Evolutionary conservation across 129 eudicot genomes (phyloP).

Genomic region (Chrysanthemum makinoi): DNA sequence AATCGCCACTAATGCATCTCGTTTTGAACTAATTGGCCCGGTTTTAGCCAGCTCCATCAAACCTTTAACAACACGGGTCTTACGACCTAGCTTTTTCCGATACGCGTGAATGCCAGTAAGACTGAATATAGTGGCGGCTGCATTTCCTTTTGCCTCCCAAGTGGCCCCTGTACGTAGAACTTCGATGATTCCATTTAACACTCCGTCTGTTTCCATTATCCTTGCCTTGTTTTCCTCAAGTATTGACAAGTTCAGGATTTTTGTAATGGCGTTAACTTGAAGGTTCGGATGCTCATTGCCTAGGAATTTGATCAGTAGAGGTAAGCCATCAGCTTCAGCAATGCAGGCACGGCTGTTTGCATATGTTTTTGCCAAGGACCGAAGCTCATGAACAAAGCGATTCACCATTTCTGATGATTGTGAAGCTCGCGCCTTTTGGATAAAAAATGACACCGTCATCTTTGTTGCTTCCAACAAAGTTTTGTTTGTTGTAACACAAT

Average conservation of each 20-base stretch:
- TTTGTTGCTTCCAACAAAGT: slow-evolving; percentile 75
- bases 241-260: slow-evolving; percentile 74
- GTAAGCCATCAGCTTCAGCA: slow-evolving; percentile 79
- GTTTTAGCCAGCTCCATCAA: slow-evolving; percentile 65
- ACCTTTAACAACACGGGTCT: slow-evolving; percentile 71
- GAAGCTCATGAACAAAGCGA: slow-evolving; percentile 79
- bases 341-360: slow-evolving; percentile 80
- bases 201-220: slow-evolving; percentile 85
- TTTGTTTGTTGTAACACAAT: slow-evolving; percentile 44
- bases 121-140: slow-evolving; percentile 87
- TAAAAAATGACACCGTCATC: slow-evolving; percentile 79
- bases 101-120: slow-evolving; percentile 57
- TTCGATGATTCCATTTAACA: slow-evolving; percentile 59
- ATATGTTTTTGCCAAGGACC: slow-evolving; percentile 76
- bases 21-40: slow-evolving; percentile 61
- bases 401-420: slow-evolving; percentile 43
- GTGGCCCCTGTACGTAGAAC: slow-evolving; percentile 80
- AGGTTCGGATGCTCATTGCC: slow-evolving; percentile 61
- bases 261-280: slow-evolving; percentile 81
- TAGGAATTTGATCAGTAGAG: slow-evolving; percentile 52
- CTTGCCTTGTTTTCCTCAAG: slow-evolving; percentile 66
- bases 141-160: slow-evolving; percentile 96
- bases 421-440: slow-evolving; percentile 46
- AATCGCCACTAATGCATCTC: slow-evolving; percentile 90
- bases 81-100: slow-evolving; percentile 60